Percentiles rank a stretch among this genome's conserved stretches.
Conservation (phyloP, 495 filamentous ascomycete genomes). For the Xylaria acuta region DNA sequence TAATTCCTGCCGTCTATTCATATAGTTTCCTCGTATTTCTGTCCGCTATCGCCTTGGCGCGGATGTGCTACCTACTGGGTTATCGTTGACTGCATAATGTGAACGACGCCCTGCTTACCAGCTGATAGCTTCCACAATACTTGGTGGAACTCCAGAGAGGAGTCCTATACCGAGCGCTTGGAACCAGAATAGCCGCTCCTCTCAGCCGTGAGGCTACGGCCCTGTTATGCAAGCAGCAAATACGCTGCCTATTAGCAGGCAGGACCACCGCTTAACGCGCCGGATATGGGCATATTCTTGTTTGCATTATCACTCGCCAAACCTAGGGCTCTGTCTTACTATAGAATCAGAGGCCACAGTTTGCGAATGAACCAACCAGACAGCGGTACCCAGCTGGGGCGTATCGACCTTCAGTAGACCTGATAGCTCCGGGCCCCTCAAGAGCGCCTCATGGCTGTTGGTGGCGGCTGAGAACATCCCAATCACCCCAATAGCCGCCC, state of each 20-base stretch:
- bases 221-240: neutral
- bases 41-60: constrained; percentile 1
- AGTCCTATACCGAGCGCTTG: constrained; percentile 14
- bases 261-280: neutral
- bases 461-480: constrained; percentile 11
- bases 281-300: neutral
- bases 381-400: neutral
- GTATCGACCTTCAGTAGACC: neutral
- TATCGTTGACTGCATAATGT: neutral
- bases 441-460: constrained; percentile 7
- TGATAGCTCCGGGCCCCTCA: neutral
- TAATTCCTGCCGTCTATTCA: neutral
- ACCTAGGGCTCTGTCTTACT: neutral
- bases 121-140: constrained; percentile 4
- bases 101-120: neutral
- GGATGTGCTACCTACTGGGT: neutral
- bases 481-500: constrained; percentile 14
- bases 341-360: neutral
- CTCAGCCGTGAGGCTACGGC: neutral
- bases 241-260: neutral
- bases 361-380: neutral
- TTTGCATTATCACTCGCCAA: neutral
- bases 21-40: neutral
- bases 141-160: neutral
- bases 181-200: neutral